Conservation (phyloP, 1,284 basidiomycete genomes). For the Schizopora paradoxa region DNA sequence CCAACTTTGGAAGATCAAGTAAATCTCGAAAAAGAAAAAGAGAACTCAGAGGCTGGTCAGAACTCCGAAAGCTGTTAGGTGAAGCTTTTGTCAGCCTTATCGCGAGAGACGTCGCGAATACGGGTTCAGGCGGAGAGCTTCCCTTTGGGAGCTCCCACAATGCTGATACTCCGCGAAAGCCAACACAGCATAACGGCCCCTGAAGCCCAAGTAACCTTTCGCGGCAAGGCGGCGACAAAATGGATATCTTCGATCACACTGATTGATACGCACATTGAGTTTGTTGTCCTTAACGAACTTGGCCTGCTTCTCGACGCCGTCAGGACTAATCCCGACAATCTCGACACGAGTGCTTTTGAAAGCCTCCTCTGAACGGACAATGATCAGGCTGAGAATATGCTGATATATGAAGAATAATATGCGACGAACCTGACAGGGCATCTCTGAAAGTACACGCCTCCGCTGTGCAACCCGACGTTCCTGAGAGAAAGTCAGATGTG, state of each 20-base stretch:
- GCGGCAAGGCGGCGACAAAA: too few species aligned
- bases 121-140: too few species aligned
- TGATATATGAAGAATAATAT: slow-evolving; percentile 1
- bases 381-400: slow-evolving; percentile 7
- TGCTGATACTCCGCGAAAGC: too few species aligned
- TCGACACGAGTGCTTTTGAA: slow-evolving; percentile 60
- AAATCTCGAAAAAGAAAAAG: neutral
- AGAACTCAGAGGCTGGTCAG: too few species aligned
- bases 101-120: too few species aligned
- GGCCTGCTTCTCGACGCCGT: slow-evolving; percentile 66
- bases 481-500: slow-evolving; percentile 30
- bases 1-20: neutral
- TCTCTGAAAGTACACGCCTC: slow-evolving; percentile 78
- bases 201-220: too few species aligned
- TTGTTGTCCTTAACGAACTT: slow-evolving; percentile 67
- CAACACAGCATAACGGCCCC: too few species aligned
- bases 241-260: too few species aligned
- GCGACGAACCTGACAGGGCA: slow-evolving; percentile 52
- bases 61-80: too few species aligned
- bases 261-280: slow-evolving; percentile 45
- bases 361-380: slow-evolving; percentile 43
- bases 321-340: slow-evolving; percentile 67
- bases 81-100: too few species aligned
- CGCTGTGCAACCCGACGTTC: slow-evolving; percentile 69
- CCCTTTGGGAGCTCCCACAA: too few species aligned